Evolutionary conservation across 164 flowering plant genomes (phyloP), one percentile per base, ranked within the genome.

Genomic region (Umbilicus rupestris): DNA sequence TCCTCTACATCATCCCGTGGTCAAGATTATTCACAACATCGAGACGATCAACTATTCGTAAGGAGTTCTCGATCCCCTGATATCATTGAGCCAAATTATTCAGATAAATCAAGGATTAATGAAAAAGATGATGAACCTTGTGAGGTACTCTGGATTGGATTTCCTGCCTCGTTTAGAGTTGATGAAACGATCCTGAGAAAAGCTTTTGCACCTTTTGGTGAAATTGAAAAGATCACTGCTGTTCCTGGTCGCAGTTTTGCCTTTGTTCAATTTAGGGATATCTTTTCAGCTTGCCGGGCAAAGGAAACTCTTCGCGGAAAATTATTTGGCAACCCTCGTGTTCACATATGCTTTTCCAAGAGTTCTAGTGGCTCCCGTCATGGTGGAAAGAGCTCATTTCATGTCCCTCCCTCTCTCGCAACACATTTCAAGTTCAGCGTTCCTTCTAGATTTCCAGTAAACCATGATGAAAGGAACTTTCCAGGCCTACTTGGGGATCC

Each of bases 291-390:
- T 66, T 78, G 78, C 80, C 83, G 82, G 71, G 98, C 98, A 37
- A 94, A 89, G 82, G 95, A 91, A 75, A 80, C 85, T 75, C 93
- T 94, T 60, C 93, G 89, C 62, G 98, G 98, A 8, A 94, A 94
- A 69, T 71, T 94, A 72, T 94, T 94, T 79, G 87, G 89, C 19
- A 86, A 87, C 76, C 97, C 98, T 29, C 96, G 97, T 63, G 95
- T 94, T 22, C 89, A 80, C 77, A 89, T 90, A 63, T 86, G 88
- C 76, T 94, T 91, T 75, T 88, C 98, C 24, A 87, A 68, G 85
- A 84, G 77, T 73, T 95, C 89, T 60, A 39, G 70, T 62, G 83
- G 89, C 12, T 50, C 83, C 64, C 66, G 85, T 1, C 82, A 73
- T 64, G 73, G 77, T 66, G 82, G 78, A 59, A 85, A 81, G 74